phyloP scores from a whole-genome alignment of 768 basidiomycete species.

The Kwoniella sp. region DNA sequence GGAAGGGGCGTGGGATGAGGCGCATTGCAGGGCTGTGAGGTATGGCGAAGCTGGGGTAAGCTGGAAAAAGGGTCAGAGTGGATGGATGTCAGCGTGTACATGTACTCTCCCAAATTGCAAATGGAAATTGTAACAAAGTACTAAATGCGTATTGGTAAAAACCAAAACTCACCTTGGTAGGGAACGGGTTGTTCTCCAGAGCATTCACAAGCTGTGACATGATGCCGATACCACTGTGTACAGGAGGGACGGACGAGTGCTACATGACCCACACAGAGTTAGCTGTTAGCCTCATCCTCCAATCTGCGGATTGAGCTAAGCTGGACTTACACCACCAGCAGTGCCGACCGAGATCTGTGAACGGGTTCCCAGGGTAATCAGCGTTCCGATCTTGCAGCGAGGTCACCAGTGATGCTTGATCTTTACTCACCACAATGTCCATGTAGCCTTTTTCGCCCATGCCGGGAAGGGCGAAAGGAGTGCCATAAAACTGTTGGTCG shows the following conservation, averaged over 20 bases:
- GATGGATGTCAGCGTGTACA: background rate
- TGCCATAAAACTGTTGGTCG: conserved; percentile 36
- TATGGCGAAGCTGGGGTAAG: conserved; percentile 49
- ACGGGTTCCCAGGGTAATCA: too few relatives aligned
- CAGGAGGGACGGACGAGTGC: conserved; percentile 52
- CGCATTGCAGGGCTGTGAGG: conserved; percentile 45
- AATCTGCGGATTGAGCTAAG: too few relatives aligned
- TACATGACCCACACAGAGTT: conserved; percentile 14
- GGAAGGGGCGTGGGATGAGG: conserved; percentile 35
- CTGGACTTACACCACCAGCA: conserved; percentile 51
- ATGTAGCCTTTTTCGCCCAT: conserved; percentile 53
- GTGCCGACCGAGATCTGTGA: conserved; percentile 50
- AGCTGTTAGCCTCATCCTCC: too few relatives aligned
- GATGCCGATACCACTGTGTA: conserved; percentile 51
- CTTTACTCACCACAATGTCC: conserved; percentile 40
- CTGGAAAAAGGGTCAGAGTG: conserved; percentile 9
- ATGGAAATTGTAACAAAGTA: background rate
- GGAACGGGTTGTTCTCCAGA: conserved; percentile 49
- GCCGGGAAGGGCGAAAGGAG: conserved; percentile 43
- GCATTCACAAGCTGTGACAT: conserved; percentile 43
- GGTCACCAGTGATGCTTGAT: too few relatives aligned
- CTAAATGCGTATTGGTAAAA: background rate
- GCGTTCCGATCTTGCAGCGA: too few relatives aligned
- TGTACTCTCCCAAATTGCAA: background rate
- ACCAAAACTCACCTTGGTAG: conserved; percentile 28